Evolutionary conservation across 1,284 basidiomycete genomes (phyloP).

Genomic region (Ganoderma lucidum): DNA sequence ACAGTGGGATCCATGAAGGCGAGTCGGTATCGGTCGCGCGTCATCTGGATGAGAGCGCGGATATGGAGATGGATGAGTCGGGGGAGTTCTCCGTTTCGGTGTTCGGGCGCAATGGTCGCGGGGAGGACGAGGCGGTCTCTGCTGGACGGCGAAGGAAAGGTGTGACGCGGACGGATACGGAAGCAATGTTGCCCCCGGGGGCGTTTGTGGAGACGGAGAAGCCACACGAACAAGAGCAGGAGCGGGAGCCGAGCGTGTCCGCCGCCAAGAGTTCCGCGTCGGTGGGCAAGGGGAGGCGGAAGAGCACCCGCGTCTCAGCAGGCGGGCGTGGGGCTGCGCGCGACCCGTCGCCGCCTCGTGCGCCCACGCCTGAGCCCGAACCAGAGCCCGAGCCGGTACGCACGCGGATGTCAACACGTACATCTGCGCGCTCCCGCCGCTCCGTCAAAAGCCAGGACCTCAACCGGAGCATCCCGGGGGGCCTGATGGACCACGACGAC

Average conservation of each 20-base stretch:
- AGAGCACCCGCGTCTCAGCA: constrained; percentile 16
- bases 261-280: constrained; percentile 15
- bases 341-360: constrained; percentile 8
- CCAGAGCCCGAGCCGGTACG: constrained; percentile 17
- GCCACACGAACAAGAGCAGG: constrained; percentile 8
- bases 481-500: constrained; percentile 56
- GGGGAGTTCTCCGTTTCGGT: constrained; percentile 32
- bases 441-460: constrained; percentile 38
- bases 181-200: constrained; percentile 47
- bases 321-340: constrained; percentile 15
- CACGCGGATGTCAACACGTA: constrained; percentile 28
- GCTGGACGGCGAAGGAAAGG: constrained; percentile 18
- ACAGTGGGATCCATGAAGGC: constrained; percentile 11
- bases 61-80: constrained; percentile 23
- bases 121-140: neutral
- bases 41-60: constrained; percentile 20
- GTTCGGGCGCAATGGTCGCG: constrained; percentile 22
- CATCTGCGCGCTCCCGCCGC: constrained; percentile 29
- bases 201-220: constrained; percentile 45
- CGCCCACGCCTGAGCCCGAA: constrained; percentile 7
- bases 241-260: constrained; percentile 4
- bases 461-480: constrained; percentile 60
- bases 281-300: constrained; percentile 10
- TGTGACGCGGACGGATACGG: constrained; percentile 29
- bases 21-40: constrained; percentile 21